Evolutionary conservation across 179 eudicot genomes (phyloP).

Genomic region (Monotropa hypopitys): DNA sequence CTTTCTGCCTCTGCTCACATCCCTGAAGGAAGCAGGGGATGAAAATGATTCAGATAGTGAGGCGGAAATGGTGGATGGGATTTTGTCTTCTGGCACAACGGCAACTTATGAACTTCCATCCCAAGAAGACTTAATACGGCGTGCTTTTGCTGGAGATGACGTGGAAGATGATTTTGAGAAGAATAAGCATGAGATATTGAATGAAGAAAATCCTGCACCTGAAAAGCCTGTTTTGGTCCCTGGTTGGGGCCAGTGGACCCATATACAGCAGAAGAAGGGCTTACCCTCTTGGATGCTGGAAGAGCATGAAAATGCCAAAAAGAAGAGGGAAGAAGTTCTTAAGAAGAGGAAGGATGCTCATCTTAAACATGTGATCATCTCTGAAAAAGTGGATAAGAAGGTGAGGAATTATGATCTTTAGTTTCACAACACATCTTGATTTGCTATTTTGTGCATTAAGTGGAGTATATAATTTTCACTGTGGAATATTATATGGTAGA

Average conservation of each 20-base stretch:
- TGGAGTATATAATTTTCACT: not conserved
- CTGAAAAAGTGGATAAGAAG: conserved; percentile 84
- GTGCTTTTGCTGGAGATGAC: conserved; percentile 95
- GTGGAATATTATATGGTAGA: not conserved
- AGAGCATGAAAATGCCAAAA: conserved; percentile 65
- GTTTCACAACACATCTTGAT: not conserved
- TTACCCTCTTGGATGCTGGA: conserved; percentile 70
- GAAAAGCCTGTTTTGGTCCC: conserved; percentile 81
- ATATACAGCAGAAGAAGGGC: conserved; percentile 71
- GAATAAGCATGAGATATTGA: conserved; percentile 51
- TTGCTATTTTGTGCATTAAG: not conserved
- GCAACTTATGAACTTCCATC: conserved; percentile 71
- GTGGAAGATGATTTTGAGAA: conserved; percentile 81
- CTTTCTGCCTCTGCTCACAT: not conserved
- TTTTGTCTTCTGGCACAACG: conserved; percentile 48
- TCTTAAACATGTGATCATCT: conserved; percentile 69
- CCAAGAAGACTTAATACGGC: conserved; percentile 69
- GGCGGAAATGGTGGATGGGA: conserved; percentile 79
- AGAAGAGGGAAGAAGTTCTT: conserved; percentile 68
- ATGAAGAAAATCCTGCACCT: conserved; percentile 88
- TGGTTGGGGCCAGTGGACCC: conserved; percentile 98
- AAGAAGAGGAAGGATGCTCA: conserved; percentile 78
- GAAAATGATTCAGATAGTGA: conserved; percentile 64
- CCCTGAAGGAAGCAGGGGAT: conserved; percentile 37
- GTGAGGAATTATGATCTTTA: conserved; percentile 26